Percentiles rank a stretch among this genome's conserved stretches.
These are phyloP conservation scores for Phytophthora kernoviae DNA, from an alignment of 352 stramenopile genomes.

Conservation along the genomic window DNA sequence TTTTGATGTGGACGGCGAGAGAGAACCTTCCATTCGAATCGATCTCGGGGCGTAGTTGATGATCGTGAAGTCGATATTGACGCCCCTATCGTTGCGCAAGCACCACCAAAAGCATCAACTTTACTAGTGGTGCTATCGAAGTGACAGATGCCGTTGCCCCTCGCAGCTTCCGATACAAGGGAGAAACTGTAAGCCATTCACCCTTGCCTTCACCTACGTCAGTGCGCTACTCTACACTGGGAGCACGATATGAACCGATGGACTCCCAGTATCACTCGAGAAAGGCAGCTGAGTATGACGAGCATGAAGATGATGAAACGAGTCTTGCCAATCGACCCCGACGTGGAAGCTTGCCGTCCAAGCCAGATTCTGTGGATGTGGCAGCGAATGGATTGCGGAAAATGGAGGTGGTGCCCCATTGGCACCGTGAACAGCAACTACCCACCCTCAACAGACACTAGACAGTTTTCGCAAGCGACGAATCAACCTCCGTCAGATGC, in stretches of 20 bases:
- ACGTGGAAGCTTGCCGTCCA: constrained; percentile 47
- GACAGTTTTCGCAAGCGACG: constrained; percentile 10
- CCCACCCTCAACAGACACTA: constrained; percentile 20
- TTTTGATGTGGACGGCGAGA: constrained; percentile 68
- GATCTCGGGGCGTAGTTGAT: constrained; percentile 56
- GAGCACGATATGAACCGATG: constrained; percentile 66
- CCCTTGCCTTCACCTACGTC: constrained; percentile 45
- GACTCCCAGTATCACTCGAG: constrained; percentile 76
- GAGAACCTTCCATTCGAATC: constrained; percentile 41
- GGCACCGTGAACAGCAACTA: constrained; percentile 40
- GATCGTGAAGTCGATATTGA: constrained; percentile 49
- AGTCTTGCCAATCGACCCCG: constrained; percentile 27
- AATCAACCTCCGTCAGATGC: constrained; percentile 31
- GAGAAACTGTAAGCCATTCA: constrained; percentile 39
- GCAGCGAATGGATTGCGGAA: constrained; percentile 14
- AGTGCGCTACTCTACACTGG: constrained; percentile 58
- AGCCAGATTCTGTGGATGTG: constrained; percentile 21
- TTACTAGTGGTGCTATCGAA: constrained; percentile 56
- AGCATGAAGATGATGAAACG: constrained; percentile 42
- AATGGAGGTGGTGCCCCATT: constrained; percentile 28
- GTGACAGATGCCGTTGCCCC: constrained; percentile 55
- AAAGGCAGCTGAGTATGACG: constrained; percentile 75
- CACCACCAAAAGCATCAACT: constrained; percentile 80
- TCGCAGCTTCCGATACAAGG: constrained; percentile 72
- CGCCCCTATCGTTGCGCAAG: constrained; percentile 26